Evolutionary conservation across 345 rosid genomes (phyloP), one percentile per base, ranked within the genome.

Genomic region (Melastoma malabathricum): DNA sequence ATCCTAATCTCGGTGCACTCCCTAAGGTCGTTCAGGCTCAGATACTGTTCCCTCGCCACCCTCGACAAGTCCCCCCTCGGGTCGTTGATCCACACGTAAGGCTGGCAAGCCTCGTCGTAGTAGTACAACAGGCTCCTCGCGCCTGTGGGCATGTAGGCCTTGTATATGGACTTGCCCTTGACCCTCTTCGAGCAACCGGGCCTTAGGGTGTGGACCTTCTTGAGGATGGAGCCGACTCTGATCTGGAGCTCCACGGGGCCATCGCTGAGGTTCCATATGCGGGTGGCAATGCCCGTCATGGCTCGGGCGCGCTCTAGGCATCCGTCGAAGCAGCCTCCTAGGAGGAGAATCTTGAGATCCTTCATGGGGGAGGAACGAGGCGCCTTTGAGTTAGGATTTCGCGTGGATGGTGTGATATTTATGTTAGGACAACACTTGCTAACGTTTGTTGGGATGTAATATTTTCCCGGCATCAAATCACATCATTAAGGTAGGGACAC

Each of bases 41-140:
- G 64, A 52, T 85, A 89, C 64, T 89, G 95, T 63, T 89, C 92
- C 75, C 83, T 89, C 47, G 83, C 95, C 83, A 83, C 84, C 66
- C 82, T 83, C 0, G 83, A 70, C 23, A 81, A 75, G 69, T 75
- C 95, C 2, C 75, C 81, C 10, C 83, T 86, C 0, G 74, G 61
- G 55, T 81, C 94, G 48, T 85, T 79, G 5, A 85, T 78, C 97
- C 97, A 89, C 8, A 89, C 74, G 56, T 89, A 89, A 25, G 93
- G 97, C 41, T 68, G 82, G 46, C 82, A 79, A 1, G 95, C 75
- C 68, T 82, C 82, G 41, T 89, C 95, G 27, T 74, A 68, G 74
- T 75, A 74, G 59, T 89, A 81, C 52, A 77, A 51, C 84, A 87
- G 58, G 61, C 70, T 76, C 72, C 66, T 80, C 76, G 64, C 72